Base-by-base conservation (phyloP, 129 eudicot species). In the Lactuca sativa region DNA sequence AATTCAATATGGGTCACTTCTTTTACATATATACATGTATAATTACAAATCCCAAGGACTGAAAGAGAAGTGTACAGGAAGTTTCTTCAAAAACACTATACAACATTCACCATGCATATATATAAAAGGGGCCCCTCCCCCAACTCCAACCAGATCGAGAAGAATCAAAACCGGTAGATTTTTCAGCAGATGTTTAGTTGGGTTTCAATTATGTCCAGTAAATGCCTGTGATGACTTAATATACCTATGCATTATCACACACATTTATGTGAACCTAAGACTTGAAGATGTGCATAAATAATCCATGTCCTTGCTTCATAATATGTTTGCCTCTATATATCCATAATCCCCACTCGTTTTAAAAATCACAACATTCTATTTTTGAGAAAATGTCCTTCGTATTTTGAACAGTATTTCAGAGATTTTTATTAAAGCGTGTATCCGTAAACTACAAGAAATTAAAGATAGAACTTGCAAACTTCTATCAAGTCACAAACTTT, bases 181-280 rank as follows among this genome's bases (percentile, higher is more conserved):
- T 38, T 62, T 38, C 7, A 51, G 61, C 38, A 18, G 74, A 38
- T 66, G 59, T 49, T 32, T 66, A 25, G 31, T 15, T 31, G 47
- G 25, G 65, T 10, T 31, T 58, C 43, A 34, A 32, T 37, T 34
- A 47, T 12, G 59, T 71, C 14, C 52, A 12, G 13, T 57, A 57
- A 75, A 57, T 67, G 79, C 79, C 58, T 75, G 67, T 75, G 74
- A 58, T 66, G 79, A 75, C 9, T 75, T 67, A 59, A 25, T 40
- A 25, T 40, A 67, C 37, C 56, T 13, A 30, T 13, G 69, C 55
- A 59, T 75, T 34, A 66, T 17, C 51, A 67, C 68, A 32, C 43
- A 17, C 56, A 67, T 67, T 67, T 44, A 74, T 74, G 77, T 74
- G 43, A 74, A 66, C 52, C 66, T 33, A 44, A 49, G 74, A 59